These are phyloP conservation scores for Neurospora sp. DNA, from an alignment of 495 filamentous ascomycete genomes.

Conservation along the genomic window DNA sequence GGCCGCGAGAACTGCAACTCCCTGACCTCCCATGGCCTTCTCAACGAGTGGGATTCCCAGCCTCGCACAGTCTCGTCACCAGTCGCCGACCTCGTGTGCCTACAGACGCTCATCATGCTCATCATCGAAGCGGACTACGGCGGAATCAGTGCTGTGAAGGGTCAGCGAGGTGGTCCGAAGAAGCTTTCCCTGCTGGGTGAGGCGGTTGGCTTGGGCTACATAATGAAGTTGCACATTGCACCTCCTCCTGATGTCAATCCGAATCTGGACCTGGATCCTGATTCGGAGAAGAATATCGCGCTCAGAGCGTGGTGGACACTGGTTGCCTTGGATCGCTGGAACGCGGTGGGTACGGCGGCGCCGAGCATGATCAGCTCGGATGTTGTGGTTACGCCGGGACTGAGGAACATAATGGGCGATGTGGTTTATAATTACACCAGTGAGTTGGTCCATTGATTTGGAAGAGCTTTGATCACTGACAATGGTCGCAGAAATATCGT, in stretches of 20 bases:
- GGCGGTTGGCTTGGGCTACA: constrained; percentile 50
- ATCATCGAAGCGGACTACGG: constrained; percentile 48
- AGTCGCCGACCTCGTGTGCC: constrained; percentile 46
- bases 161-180: constrained; percentile 19
- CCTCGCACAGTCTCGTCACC: constrained; percentile 23
- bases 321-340: constrained; percentile 65
- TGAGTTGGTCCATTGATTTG: constrained; percentile 37
- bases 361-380: constrained; percentile 50
- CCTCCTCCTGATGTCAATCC: constrained; percentile 11
- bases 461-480: constrained; percentile 11
- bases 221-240: constrained; percentile 44
- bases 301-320: constrained; percentile 68
- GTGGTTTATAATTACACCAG: constrained; percentile 54
- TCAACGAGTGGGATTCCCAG: constrained; percentile 42
- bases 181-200: constrained; percentile 39
- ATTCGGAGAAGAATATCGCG: constrained; percentile 61
- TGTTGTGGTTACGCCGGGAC: constrained; percentile 50
- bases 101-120: constrained; percentile 55
- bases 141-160: constrained; percentile 23
- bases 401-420: constrained; percentile 56
- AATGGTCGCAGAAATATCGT: constrained; percentile 23
- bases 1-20: constrained; percentile 27
- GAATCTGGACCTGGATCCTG: constrained; percentile 39
- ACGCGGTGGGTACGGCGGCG: constrained; percentile 55
- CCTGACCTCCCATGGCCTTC: constrained; percentile 38